Percentiles rank a stretch among this genome's conserved stretches.
These are phyloP conservation scores for Meyerozyma athensensis DNA, from an alignment of 1,139 yeast genomes.

Conservation along the genomic window DNA sequence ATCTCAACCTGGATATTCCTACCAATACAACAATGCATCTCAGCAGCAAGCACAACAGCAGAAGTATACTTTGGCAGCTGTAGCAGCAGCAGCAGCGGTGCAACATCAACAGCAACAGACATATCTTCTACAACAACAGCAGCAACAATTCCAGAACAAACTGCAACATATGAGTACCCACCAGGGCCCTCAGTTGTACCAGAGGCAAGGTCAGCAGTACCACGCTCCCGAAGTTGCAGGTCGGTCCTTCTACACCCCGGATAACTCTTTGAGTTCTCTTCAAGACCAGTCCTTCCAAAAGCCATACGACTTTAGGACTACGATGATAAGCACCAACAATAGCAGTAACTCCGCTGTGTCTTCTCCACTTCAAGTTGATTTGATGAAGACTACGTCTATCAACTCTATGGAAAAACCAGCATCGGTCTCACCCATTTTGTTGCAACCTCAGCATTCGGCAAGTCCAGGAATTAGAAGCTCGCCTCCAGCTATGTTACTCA, in stretches of 20 bases:
- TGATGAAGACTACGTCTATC: neutral
- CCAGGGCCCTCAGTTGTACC: conserved; percentile 7
- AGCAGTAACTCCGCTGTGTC: conserved; percentile 21
- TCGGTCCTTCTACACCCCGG: too few relatives aligned
- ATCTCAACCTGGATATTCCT: conserved; percentile 7
- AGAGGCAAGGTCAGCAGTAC: conserved; percentile 7
- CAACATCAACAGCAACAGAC: conserved; percentile 15
- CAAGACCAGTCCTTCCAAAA: conserved; percentile 7
- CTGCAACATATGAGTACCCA: conserved; percentile 9
- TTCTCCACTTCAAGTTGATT: conserved; percentile 9
- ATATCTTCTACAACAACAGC: conserved; percentile 13
- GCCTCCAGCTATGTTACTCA: neutral
- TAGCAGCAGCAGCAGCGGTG: conserved; percentile 28
- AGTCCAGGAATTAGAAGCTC: neutral
- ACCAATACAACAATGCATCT: conserved; percentile 5
- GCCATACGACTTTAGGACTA: conserved; percentile 9
- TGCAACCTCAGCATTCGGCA: conserved; percentile 1
- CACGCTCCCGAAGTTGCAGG: too few relatives aligned
- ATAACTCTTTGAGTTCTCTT: too few relatives aligned
- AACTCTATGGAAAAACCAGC: neutral
- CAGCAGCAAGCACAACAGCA: conserved; percentile 14
- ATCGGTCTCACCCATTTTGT: neutral
- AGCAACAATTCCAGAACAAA: conserved; percentile 8
- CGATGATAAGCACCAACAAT: conserved; percentile 15
- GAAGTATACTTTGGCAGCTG: conserved; percentile 26